Conservation (phyloP, 257 asterid genomes). For the Lithospermum erythrorhizon region DNA sequence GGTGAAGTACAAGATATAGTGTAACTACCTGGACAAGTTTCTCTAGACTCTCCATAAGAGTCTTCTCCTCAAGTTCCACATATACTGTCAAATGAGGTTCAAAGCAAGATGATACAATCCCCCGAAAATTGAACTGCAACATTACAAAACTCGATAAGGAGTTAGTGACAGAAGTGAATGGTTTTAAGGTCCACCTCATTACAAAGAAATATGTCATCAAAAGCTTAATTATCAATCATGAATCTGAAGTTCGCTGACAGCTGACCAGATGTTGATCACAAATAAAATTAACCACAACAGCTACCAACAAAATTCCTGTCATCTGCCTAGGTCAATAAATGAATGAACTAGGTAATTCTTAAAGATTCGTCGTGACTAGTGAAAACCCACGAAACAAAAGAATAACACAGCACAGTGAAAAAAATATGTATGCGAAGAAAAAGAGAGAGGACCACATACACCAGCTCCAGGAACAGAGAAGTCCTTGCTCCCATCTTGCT, state of each 20-base stretch:
- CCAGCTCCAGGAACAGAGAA: conserved; percentile 91
- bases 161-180: background rate
- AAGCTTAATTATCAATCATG: background rate
- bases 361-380: background rate
- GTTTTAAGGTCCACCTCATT: background rate
- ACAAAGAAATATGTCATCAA: background rate
- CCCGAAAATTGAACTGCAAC: conserved; percentile 89
- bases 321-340: conserved; percentile 10
- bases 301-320: background rate
- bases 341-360: conserved; percentile 12
- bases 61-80: conserved; percentile 93
- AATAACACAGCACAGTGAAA: background rate
- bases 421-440: background rate
- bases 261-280: background rate
- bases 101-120: conserved; percentile 94
- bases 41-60: conserved; percentile 93
- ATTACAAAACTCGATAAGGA: background rate
- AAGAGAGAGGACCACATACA: conserved; percentile 28
- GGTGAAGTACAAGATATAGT: conserved; percentile 2
- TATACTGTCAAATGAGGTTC: conserved; percentile 88
- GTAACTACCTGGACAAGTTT: conserved; percentile 77
- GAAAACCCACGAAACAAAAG: background rate
- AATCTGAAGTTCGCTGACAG: background rate
- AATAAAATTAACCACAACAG: background rate
- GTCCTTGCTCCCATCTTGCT: conserved; percentile 57